A percentile compares a stretch with the other conserved stretches of the same genome.
These are phyloP conservation scores for Nemania diffusa DNA, from an alignment of 2,329 filamentous ascomycete genomes.

Conservation along the genomic window DNA sequence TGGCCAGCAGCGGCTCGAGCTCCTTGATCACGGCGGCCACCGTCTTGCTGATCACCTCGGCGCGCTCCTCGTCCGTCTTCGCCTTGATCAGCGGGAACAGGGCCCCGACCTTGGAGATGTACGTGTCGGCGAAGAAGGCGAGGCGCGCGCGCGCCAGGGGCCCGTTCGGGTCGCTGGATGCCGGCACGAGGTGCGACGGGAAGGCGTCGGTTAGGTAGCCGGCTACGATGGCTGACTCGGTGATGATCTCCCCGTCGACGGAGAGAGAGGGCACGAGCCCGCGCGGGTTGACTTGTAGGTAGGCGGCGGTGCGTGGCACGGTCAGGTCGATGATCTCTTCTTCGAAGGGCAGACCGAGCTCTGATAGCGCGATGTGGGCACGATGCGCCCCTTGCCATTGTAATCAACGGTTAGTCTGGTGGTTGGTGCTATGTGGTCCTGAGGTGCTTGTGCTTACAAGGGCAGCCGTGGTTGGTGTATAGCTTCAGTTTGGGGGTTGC, in stretches of 20 bases:
- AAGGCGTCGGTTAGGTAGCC: slow-evolving; percentile 77
- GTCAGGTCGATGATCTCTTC: slow-evolving; percentile 78
- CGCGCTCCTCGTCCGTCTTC: slow-evolving; percentile 61
- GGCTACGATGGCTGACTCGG: slow-evolving; percentile 78
- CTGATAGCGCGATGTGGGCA: slow-evolving; percentile 75
- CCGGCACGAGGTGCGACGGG: slow-evolving; percentile 73
- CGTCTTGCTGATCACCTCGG: slow-evolving; percentile 60
- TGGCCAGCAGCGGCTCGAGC: slow-evolving; percentile 74
- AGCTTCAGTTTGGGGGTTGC: slow-evolving; percentile 43
- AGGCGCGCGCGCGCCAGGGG: slow-evolving; percentile 74
- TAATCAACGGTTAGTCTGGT: slow-evolving; percentile 16
- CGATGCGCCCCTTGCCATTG: slow-evolving; percentile 70
- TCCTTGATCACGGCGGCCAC: slow-evolving; percentile 72
- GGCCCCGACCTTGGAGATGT: slow-evolving; percentile 66
- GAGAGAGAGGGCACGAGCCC: slow-evolving; percentile 79
- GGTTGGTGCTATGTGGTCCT: not conserved
- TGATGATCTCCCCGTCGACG: slow-evolving; percentile 74
- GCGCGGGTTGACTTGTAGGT: slow-evolving; percentile 80
- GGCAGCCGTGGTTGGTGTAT: slow-evolving; percentile 47
- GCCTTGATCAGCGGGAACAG: slow-evolving; percentile 42
- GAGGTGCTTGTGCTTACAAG: slow-evolving; percentile 40
- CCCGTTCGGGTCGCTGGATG: slow-evolving; percentile 60
- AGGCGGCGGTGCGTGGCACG: slow-evolving; percentile 75
- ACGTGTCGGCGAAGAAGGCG: slow-evolving; percentile 78
- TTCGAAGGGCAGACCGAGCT: slow-evolving; percentile 73